Evolutionary conservation across 306 rosid genomes (phyloP).

Genomic region (Dalbergia oliveri): DNA sequence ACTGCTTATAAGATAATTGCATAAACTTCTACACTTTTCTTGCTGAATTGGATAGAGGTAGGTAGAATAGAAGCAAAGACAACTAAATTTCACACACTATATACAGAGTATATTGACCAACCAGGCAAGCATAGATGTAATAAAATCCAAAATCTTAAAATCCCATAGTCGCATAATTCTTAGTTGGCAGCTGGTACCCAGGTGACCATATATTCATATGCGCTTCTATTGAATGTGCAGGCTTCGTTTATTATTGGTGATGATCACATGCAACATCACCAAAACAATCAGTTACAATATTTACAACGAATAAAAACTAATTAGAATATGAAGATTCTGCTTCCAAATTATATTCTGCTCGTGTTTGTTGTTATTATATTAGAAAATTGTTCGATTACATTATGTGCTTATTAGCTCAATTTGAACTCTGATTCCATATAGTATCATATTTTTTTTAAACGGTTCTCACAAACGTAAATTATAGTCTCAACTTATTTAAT

Average conservation of each 20-base stretch:
- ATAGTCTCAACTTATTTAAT: background rate
- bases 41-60: too few species aligned
- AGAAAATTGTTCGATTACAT: background rate
- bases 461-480: background rate
- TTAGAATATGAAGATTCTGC: background rate
- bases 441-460: background rate
- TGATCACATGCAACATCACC: background rate
- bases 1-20: background rate
- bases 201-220: background rate
- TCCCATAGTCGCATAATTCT: background rate
- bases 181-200: constrained; percentile 15
- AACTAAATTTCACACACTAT: background rate
- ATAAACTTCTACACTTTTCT: background rate
- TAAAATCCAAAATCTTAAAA: background rate
- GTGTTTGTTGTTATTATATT: background rate
- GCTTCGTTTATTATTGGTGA: background rate
- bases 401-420: too few species aligned
- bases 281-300: background rate
- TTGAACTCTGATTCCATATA: background rate
- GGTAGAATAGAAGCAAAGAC: too few species aligned
- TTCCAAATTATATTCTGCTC: background rate
- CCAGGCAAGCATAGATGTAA: background rate
- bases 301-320: background rate
- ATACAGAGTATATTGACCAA: background rate
- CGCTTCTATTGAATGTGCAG: background rate